A percentile compares a stretch with the other conserved stretches of the same genome.
Evolutionary conservation across 2,329 filamentous ascomycete genomes (phyloP).

Genomic region (Cercospora sp.): DNA sequence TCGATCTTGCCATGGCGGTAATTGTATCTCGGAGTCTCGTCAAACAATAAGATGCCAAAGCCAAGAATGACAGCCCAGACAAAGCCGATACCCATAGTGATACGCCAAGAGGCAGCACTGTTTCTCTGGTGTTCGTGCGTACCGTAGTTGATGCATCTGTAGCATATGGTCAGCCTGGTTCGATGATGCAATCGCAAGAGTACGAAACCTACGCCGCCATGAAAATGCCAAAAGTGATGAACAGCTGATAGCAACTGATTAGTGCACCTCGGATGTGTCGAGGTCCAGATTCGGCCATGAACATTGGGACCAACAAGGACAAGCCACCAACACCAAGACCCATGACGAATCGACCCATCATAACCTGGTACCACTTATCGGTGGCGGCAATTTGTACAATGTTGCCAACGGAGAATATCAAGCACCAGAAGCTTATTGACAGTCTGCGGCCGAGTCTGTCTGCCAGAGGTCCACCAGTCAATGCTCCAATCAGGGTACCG

Average conservation of each 20-base stretch:
- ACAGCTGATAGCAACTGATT: conserved; percentile 63
- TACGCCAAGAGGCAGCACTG: conserved; percentile 60
- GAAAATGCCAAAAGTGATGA: conserved; percentile 68
- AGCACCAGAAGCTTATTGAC: conserved; percentile 60
- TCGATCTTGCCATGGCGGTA: conserved; percentile 57
- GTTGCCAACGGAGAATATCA: conserved; percentile 64
- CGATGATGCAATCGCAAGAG: not conserved
- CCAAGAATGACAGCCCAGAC: conserved; percentile 58
- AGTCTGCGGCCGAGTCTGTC: conserved; percentile 62
- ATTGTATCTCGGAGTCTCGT: conserved; percentile 59
- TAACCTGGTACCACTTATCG: conserved; percentile 62
- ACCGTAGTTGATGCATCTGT: conserved; percentile 56
- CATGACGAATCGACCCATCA: conserved; percentile 63
- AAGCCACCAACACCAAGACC: conserved; percentile 65
- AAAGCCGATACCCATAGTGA: conserved; percentile 62
- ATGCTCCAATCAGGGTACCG: conserved; percentile 59
- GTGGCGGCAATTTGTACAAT: conserved; percentile 64
- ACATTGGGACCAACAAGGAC: conserved; percentile 66
- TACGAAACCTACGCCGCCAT: conserved; percentile 32
- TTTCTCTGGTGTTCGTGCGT: conserved; percentile 48
- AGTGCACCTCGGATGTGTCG: conserved; percentile 64
- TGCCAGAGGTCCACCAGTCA: conserved; percentile 59
- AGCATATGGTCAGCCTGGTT: not conserved
- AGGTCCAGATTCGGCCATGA: conserved; percentile 62
- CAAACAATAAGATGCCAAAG: conserved; percentile 55